Conservation (phyloP, 2,329 filamentous ascomycete species). For the Chaetomium olivaceum region DNA sequence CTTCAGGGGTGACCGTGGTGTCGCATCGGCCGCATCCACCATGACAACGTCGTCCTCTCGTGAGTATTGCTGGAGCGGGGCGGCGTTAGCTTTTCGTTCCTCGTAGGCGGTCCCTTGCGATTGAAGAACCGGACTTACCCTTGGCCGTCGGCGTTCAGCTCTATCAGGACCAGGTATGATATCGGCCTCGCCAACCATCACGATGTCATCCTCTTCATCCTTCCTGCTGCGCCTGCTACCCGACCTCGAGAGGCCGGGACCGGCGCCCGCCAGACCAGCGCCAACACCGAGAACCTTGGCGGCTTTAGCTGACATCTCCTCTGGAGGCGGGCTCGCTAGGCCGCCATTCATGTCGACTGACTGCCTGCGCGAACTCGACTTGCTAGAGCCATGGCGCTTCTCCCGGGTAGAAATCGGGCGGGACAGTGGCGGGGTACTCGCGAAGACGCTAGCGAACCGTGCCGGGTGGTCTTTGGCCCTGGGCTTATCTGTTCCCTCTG, state of each 20-base stretch:
- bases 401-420: constrained; percentile 70
- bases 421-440: constrained; percentile 65
- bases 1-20: constrained; percentile 53
- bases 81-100: constrained; percentile 41
- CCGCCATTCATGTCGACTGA: constrained; percentile 66
- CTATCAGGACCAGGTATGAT: constrained; percentile 49
- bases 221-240: constrained; percentile 49
- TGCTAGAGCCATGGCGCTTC: constrained; percentile 57
- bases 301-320: constrained; percentile 72
- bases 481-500: constrained; percentile 57
- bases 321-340: constrained; percentile 71
- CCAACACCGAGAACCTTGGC: constrained; percentile 70
- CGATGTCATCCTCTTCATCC: constrained; percentile 45
- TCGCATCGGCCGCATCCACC: constrained; percentile 50
- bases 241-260: constrained; percentile 33
- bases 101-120: neutral
- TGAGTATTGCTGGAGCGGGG: constrained; percentile 60
- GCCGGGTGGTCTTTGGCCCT: constrained; percentile 51
- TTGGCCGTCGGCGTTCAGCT: constrained; percentile 46
- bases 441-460: constrained; percentile 66
- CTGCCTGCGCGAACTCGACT: constrained; percentile 64
- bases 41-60: constrained; percentile 65
- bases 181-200: constrained; percentile 50
- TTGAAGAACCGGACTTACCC: constrained; percentile 39
- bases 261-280: constrained; percentile 30